These are phyloP conservation scores for Basidioascus undulatus DNA, from an alignment of 768 basidiomycete genomes.

Conservation along the genomic window DNA sequence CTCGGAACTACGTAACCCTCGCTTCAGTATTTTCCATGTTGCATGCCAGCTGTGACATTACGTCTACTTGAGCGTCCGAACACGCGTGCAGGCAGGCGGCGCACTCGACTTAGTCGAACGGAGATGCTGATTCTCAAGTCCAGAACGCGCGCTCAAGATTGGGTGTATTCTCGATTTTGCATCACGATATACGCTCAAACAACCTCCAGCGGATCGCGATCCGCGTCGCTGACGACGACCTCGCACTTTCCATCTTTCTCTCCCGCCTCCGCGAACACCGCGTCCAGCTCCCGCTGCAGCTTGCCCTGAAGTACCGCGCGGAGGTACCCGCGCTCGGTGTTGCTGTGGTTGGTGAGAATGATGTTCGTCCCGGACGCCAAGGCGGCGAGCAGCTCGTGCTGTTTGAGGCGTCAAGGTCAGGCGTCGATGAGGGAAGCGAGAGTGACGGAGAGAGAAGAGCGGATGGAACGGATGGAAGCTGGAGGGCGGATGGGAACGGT, in stretches of 20 bases:
- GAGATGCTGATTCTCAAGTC: no score
- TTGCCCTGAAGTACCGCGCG: constrained; percentile 36
- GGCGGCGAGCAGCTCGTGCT: constrained; percentile 74
- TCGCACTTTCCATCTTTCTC: constrained; percentile 20
- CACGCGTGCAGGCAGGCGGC: no score
- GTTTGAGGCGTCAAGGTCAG: constrained; percentile 5
- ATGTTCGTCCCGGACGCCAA: constrained; percentile 53
- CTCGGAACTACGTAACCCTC: no score
- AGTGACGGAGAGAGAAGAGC: not conserved
- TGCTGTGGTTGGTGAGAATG: constrained; percentile 49
- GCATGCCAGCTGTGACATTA: no score
- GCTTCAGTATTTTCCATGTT: no score
- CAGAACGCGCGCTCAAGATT: no score
- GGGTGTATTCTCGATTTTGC: no score
- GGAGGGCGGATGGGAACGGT: not conserved
- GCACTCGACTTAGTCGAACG: no score
- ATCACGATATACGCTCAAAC: constrained; percentile 28
- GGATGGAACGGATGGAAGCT: not conserved
- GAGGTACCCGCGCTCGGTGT: constrained; percentile 86
- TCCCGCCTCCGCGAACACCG: constrained; percentile 13
- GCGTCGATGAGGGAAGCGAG: not conserved
- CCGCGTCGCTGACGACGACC: constrained; percentile 45
- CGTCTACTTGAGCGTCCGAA: no score
- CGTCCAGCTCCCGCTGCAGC: constrained; percentile 18
- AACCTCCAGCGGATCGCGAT: constrained; percentile 48